These are phyloP conservation scores for Sclerotinia minor DNA, from an alignment of 2,329 filamentous ascomycete genomes.

Conservation along the genomic window DNA sequence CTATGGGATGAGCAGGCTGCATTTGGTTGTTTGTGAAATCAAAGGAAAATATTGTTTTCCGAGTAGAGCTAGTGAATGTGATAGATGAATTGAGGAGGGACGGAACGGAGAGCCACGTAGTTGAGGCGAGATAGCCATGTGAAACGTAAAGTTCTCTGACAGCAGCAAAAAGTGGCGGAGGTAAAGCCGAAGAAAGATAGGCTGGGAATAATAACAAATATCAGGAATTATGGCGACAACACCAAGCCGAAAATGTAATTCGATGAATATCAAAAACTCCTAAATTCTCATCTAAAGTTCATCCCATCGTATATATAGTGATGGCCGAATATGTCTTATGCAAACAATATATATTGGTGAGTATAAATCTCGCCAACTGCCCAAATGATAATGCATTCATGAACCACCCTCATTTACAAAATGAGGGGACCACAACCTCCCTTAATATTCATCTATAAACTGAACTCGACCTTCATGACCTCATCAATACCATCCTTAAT, in stretches of 20 bases:
- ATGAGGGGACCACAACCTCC: neutral
- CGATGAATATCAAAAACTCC: neutral
- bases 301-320: neutral
- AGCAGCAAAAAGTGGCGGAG: neutral
- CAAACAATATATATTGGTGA: constrained; percentile 4
- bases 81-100: neutral
- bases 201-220: neutral
- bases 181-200: neutral
- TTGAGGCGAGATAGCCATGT: neutral
- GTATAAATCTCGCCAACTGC: neutral
- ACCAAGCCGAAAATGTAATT: neutral
- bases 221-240: neutral
- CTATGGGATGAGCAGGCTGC: neutral
- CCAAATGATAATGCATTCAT: neutral
- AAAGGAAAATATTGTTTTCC: neutral
- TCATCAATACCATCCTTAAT: constrained; percentile 60
- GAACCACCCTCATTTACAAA: neutral
- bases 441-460: constrained; percentile 34
- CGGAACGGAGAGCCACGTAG: neutral
- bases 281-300: constrained; percentile 1
- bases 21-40: neutral
- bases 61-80: neutral
- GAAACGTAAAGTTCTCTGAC: neutral
- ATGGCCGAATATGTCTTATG: neutral
- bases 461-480: constrained; percentile 64